Conservation (phyloP, 179 eudicot species). For the Silene vulgaris region DNA sequence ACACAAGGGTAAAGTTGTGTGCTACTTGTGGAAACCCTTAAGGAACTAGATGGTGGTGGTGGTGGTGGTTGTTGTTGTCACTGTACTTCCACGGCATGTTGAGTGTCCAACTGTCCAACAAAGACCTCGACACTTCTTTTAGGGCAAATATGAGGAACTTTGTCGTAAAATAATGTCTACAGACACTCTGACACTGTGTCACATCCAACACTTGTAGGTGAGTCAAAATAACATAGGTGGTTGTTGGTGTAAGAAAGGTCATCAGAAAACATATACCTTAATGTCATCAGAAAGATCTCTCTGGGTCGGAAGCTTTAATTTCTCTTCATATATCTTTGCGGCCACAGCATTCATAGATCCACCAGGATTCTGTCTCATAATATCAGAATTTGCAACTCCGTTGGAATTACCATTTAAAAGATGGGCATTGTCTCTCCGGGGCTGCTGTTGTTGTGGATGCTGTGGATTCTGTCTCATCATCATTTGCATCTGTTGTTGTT, state of each 20-base stretch:
- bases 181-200: not conserved
- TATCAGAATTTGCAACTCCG: conserved; percentile 32
- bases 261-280: conserved; percentile 27
- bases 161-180: not conserved
- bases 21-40: not conserved
- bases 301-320: conserved; percentile 36
- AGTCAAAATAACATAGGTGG: too few relatives aligned
- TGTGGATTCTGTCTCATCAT: conserved; percentile 11
- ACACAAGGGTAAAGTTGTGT: not conserved
- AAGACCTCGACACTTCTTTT: not conserved
- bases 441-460: conserved; percentile 31
- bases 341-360: conserved; percentile 38
- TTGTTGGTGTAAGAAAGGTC: not conserved
- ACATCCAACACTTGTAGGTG: not conserved
- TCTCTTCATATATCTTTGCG: conserved; percentile 44
- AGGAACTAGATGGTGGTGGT: not conserved
- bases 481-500: conserved; percentile 24
- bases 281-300: conserved; percentile 43
- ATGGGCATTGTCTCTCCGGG: conserved; percentile 36
- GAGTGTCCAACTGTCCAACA: not conserved
- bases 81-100: not conserved
- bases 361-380: conserved; percentile 37
- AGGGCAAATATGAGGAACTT: not conserved
- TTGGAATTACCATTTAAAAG: conserved; percentile 33
- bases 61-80: not conserved